These are phyloP conservation scores for Diaporthe aspalathi DNA, from an alignment of 2,329 filamentous ascomycete genomes.

Conservation along the genomic window DNA sequence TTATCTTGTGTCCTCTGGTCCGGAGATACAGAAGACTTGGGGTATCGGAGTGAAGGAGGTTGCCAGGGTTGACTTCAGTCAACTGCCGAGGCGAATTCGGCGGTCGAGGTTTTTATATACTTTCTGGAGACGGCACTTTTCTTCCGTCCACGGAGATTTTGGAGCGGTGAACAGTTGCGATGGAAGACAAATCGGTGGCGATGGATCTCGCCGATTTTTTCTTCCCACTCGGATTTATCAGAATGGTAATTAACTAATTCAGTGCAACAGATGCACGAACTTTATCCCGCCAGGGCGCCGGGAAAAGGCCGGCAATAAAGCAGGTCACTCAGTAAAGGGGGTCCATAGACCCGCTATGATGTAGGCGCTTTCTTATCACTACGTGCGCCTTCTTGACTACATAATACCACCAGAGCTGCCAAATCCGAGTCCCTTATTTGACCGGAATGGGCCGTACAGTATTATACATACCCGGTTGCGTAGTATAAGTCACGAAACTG, in stretches of 20 bases:
- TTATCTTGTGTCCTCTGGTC: not conserved
- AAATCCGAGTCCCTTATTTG: too few relatives aligned
- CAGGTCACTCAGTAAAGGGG: not conserved
- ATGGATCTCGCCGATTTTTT: not conserved
- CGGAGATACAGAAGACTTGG: slow-evolving; percentile 1
- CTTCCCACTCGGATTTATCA: not conserved
- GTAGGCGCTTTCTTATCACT: too few relatives aligned
- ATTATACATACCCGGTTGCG: not conserved
- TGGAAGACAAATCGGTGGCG: not conserved
- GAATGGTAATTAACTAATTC: not conserved
- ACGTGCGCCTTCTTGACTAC: not conserved
- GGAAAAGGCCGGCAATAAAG: slow-evolving; percentile 22
- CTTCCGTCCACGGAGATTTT: not conserved
- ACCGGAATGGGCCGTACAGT: too few relatives aligned
- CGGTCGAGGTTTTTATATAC: not conserved
- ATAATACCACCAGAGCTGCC: too few relatives aligned
- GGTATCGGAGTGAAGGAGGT: not conserved
- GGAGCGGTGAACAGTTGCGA: not conserved
- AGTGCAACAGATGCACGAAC: not conserved
- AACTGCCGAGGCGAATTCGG: not conserved
- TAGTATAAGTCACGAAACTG: not conserved
- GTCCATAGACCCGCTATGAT: slow-evolving; percentile 22
- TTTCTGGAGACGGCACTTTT: not conserved
- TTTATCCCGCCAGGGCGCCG: slow-evolving; percentile 19
- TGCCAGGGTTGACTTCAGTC: not conserved